phyloP scores from a whole-genome alignment of 176 grass and related monocot genomes.

The Oryza officinalis region DNA sequence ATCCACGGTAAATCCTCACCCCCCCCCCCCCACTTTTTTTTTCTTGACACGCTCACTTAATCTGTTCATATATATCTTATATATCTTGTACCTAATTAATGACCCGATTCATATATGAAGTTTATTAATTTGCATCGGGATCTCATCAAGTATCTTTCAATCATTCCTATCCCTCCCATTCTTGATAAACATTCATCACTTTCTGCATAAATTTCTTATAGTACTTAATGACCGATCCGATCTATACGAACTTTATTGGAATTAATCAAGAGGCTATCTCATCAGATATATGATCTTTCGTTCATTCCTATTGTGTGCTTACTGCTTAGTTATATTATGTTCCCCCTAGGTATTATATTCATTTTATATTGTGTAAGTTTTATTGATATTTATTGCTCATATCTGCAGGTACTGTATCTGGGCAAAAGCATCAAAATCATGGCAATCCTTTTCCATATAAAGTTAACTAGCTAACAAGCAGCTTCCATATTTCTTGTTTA shows the following conservation, averaged over 20 bases:
- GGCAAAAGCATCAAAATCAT: constrained; percentile 1
- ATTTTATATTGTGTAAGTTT: neutral
- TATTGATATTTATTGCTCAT: constrained; percentile 13
- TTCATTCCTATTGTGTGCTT: neutral
- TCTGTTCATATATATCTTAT: neutral
- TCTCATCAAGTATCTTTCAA: neutral
- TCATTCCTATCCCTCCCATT: too few species aligned
- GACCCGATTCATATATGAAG: too few species aligned
- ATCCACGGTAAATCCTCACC: constrained; percentile 83
- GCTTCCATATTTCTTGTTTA: neutral
- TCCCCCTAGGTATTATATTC: neutral
- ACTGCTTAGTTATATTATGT: neutral
- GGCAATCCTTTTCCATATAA: constrained; percentile 13
- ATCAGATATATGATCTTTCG: neutral
- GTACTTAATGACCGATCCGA: too few species aligned
- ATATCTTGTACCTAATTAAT: too few species aligned
- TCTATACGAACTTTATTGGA: neutral
- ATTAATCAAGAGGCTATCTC: neutral
- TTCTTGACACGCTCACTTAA: neutral
- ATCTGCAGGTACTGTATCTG: constrained; percentile 25
- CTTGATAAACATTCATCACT: neutral
- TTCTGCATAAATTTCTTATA: neutral
- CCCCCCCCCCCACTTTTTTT: too few species aligned
- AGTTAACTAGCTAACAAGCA: neutral
- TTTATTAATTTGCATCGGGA: neutral